Evolutionary conservation across 2,329 filamentous ascomycete genomes (phyloP).

Genomic region (Calonectria pteridis): DNA sequence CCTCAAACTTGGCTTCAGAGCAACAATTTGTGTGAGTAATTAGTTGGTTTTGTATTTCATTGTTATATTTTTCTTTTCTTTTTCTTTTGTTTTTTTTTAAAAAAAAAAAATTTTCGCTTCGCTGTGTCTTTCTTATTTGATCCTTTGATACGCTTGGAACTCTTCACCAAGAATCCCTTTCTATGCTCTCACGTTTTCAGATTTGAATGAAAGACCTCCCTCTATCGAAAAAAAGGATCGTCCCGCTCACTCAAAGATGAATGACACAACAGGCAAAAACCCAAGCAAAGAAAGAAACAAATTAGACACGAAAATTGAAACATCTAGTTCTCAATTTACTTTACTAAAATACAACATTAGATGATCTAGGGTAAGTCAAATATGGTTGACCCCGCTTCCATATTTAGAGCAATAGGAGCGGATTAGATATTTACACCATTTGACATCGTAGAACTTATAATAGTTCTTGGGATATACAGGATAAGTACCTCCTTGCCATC

Average conservation of each 20-base stretch:
- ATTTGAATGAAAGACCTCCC: not conserved
- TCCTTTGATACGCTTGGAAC: not conserved
- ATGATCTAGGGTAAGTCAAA: not conserved
- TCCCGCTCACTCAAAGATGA: not conserved
- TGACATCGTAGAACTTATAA: constrained; percentile 12
- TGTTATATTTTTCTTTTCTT: not conserved
- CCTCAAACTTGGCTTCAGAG: not conserved
- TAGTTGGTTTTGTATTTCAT: not conserved
- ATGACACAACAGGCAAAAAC: not conserved
- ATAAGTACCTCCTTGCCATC: constrained; percentile 31
- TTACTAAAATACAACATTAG: not conserved
- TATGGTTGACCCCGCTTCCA: not conserved
- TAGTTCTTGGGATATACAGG: constrained; percentile 42
- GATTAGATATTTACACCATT: constrained; percentile 1
- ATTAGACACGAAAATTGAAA: not conserved
- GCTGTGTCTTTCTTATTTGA: not conserved
- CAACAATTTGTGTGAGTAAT: not conserved
- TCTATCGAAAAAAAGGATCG: not conserved
- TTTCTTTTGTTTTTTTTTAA: not conserved
- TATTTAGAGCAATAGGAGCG: not conserved
- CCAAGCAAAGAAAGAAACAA: not conserved
- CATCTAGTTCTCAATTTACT: not conserved
- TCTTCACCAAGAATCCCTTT: not conserved
- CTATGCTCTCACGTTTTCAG: not conserved
- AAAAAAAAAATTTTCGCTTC: no score